Percentiles rank a stretch among this genome's conserved stretches.
phyloP scores from a whole-genome alignment of 768 basidiomycete species.

The Mycena vitilis region DNA sequence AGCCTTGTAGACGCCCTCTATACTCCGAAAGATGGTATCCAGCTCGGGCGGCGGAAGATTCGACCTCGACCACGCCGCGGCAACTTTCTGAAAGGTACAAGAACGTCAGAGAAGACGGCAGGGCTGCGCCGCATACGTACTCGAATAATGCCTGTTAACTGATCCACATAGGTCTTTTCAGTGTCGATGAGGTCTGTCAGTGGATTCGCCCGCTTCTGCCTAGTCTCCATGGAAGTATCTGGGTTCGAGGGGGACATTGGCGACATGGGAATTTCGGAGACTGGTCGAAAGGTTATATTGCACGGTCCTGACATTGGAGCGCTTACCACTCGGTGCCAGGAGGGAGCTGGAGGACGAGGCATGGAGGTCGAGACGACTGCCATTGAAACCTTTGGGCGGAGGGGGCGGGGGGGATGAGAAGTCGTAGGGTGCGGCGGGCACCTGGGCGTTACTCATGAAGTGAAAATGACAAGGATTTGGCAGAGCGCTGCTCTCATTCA shows the following conservation, averaged over 20 bases:
- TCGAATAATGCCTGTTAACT: constrained; percentile 89
- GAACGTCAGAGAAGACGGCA: constrained; percentile 26
- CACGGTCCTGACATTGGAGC: constrained; percentile 33
- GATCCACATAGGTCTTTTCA: constrained; percentile 92
- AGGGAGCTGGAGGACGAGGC: constrained; percentile 21
- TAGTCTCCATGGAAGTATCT: constrained; percentile 53
- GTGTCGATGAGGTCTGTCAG: constrained; percentile 93
- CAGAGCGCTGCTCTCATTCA: neutral
- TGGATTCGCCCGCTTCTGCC: constrained; percentile 79
- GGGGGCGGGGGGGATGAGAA: constrained; percentile 20
- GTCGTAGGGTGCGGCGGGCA: constrained; percentile 6
- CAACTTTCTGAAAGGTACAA: constrained; percentile 79
- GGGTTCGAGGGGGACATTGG: constrained; percentile 50
- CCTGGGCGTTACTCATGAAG: constrained; percentile 12
- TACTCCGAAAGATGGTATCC: constrained; percentile 93
- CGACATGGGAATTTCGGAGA: constrained; percentile 42
- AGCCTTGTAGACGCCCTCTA: constrained; percentile 93
- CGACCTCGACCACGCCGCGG: constrained; percentile 95
- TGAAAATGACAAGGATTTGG: neutral
- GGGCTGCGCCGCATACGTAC: constrained; percentile 57
- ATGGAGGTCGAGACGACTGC: constrained; percentile 23
- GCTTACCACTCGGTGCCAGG: constrained; percentile 36
- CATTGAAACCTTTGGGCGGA: constrained; percentile 28
- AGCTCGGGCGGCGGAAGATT: constrained; percentile 94
- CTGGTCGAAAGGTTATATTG: constrained; percentile 34